Base-by-base conservation (phyloP, 2,329 filamentous ascomycete species). In the Diplodia sapinea region DNA sequence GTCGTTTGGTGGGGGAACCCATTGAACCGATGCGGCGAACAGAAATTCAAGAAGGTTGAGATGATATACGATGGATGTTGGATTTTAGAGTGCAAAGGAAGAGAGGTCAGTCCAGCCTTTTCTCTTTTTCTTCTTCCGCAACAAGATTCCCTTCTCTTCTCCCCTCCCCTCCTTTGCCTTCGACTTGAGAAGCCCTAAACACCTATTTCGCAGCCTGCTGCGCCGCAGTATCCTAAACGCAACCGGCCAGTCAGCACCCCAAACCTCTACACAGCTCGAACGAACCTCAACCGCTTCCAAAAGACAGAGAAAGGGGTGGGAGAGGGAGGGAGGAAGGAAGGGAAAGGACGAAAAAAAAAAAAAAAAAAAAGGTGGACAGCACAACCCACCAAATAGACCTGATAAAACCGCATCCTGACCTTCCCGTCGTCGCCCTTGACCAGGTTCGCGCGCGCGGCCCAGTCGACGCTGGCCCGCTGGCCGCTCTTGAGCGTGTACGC, bases 401-500 rank as follows among this genome's bases (percentile, higher is more conserved):
- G 84, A 73, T 87, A 86, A 70, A 82, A 84, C 36, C 79, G 76
- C 78, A 86, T 80, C 75, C 81, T 86, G 73, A 87, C 83, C 70
- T 81, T 82, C 4, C 83, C 86, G 55, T 84, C 31, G 7, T 9
- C 31, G 7, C 31, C 79, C 6, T 84, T 82, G 33, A 81, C 76
- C 54, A 89, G 80, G 65, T 84, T 79, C 4, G 84, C 86, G 69
- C 84, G 78, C 63, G 81, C 86, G 20, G 84, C 83, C 86, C 86
- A 88, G 12, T 86, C 84, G 4, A 86, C 74, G 2, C 73, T 73
- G 3, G 76, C 76, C 62, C 79, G 77, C 31, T 79, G 77, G 33
- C 79, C 79, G 17, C 84, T 83, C 72, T 85, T 86, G 65, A 87
- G 72, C 15, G 73, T 79, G 74, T 86, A 87, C 51, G 80, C 80